Evolutionary conservation across 2,329 filamentous ascomycete genomes (phyloP).

Genomic region (Pestalotiopsis sp.): DNA sequence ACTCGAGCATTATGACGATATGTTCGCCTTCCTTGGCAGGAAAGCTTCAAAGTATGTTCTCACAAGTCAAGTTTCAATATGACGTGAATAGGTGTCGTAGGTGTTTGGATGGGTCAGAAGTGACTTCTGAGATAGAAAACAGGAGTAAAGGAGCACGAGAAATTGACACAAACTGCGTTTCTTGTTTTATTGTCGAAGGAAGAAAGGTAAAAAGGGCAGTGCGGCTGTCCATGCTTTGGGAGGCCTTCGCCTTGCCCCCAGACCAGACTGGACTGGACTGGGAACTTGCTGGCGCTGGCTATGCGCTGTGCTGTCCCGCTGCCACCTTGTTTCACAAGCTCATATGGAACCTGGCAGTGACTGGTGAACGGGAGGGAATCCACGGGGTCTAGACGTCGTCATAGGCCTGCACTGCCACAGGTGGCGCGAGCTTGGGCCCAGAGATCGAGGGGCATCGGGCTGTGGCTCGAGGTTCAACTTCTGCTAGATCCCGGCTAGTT

Average conservation of each 20-base stretch:
- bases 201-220: background rate
- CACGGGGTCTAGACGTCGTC: background rate
- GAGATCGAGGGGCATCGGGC: background rate
- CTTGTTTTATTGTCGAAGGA: background rate
- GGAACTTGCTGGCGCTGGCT: background rate
- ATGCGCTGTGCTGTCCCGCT: background rate
- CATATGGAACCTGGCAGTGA: background rate
- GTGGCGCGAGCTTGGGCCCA: constrained; percentile 11
- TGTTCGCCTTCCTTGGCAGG: background rate
- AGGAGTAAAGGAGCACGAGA: background rate
- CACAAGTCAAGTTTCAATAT: background rate
- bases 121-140: background rate
- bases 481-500: background rate
- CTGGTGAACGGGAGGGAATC: background rate
- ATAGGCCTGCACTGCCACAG: constrained; percentile 9
- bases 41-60: background rate
- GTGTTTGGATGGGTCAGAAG: background rate
- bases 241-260: background rate
- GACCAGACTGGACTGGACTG: background rate
- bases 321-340: constrained; percentile 9
- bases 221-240: background rate
- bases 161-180: background rate
- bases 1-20: constrained; percentile 60
- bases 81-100: background rate
- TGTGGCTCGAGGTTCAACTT: background rate